Conservation (phyloP, 208 protist species). For the Porcisia deanei region DNA sequence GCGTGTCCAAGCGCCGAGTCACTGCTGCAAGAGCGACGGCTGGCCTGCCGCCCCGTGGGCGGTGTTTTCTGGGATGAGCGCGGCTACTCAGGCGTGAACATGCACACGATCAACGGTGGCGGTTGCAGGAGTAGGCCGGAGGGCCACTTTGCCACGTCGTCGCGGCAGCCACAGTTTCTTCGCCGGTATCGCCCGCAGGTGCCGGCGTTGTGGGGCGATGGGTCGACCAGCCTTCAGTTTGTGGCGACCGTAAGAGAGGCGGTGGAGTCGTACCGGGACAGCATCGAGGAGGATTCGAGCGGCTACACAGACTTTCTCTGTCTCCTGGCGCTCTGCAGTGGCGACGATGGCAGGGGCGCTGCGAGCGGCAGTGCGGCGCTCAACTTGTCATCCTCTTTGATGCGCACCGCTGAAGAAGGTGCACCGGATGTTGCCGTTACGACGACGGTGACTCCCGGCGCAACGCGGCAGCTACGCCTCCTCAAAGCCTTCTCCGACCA, state of each 20-base stretch:
- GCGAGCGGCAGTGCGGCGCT: background rate
- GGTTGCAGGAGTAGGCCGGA: slow-evolving; percentile 5
- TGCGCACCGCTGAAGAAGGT: background rate
- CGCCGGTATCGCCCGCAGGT: slow-evolving; percentile 24
- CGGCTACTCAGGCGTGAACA: background rate
- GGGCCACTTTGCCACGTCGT: slow-evolving; percentile 11
- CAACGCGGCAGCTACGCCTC: slow-evolving; percentile 29
- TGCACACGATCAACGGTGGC: background rate
- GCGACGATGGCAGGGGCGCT: background rate
- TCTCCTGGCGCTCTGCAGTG: slow-evolving; percentile 14
- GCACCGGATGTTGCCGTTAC: slow-evolving; percentile 1
- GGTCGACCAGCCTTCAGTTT: slow-evolving; percentile 35
- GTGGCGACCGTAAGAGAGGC: slow-evolving; percentile 41
- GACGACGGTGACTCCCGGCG: slow-evolving; percentile 15
- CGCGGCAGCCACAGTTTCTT: slow-evolving; percentile 9
- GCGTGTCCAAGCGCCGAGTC: slow-evolving; percentile 20
- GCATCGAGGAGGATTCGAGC: slow-evolving; percentile 28
- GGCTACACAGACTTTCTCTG: slow-evolving; percentile 36
- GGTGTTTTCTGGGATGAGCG: slow-evolving; percentile 6
- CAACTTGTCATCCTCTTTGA: background rate
- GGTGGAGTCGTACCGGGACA: slow-evolving; percentile 35
- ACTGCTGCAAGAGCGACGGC: slow-evolving; percentile 20
- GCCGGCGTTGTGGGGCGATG: slow-evolving; percentile 49
- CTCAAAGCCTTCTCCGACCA: slow-evolving; percentile 26
- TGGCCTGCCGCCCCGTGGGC: slow-evolving; percentile 12